Conservation (phyloP, 257 asterid species). For the Parsonsia alboflavescens region DNA sequence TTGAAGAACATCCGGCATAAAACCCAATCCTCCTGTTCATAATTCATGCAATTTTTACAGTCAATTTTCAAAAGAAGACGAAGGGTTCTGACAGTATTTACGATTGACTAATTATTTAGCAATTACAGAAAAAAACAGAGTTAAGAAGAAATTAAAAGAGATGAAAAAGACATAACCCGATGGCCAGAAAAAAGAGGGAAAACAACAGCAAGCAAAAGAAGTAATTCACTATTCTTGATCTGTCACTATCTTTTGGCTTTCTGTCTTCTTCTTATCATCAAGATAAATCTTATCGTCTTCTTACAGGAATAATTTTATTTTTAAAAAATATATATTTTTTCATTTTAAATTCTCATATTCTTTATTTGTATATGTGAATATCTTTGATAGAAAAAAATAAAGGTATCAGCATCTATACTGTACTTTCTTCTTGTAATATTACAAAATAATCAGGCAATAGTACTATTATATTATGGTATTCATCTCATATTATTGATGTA, state of each 20-base stretch:
- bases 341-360: no score
- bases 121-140: not conserved
- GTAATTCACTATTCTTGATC: slow-evolving; percentile 9
- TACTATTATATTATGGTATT: not conserved
- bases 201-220: slow-evolving; percentile 5
- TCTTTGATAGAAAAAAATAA: no score
- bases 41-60: not conserved
- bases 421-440: not conserved
- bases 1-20: slow-evolving; percentile 77
- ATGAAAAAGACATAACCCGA: not conserved
- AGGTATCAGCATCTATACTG: not conserved
- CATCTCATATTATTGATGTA: not conserved
- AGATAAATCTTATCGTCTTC: not conserved
- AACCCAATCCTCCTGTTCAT: slow-evolving; percentile 81
- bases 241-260: slow-evolving; percentile 6
- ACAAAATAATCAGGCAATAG: not conserved
- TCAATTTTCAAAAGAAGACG: no score
- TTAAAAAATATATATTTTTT: not conserved
- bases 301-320: not conserved
- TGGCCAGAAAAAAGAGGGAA: not conserved
- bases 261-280: slow-evolving; percentile 1
- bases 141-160: not conserved
- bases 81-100: no score
- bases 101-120: not conserved
- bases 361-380: not conserved